phyloP scores from a whole-genome alignment of 352 stramenopile genomes.

The Globisporangium cederbergense region DNA sequence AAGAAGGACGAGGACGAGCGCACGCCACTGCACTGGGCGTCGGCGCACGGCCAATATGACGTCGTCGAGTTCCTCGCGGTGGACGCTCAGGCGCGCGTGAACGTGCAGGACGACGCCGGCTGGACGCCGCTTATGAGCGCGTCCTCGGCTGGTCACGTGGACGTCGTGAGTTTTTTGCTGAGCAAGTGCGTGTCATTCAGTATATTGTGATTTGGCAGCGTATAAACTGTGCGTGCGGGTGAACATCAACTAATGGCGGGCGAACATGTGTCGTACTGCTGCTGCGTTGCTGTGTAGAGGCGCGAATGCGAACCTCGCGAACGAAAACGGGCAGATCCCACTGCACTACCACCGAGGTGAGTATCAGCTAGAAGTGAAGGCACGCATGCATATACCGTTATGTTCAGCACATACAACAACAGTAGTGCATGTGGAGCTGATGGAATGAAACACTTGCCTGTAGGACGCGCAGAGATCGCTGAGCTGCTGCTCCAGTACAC shows the following conservation, averaged over 20 bases:
- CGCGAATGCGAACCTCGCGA: slow-evolving; percentile 59
- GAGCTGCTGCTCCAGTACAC: slow-evolving; percentile 72
- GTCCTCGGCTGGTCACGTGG: slow-evolving; percentile 51
- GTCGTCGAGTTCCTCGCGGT: slow-evolving; percentile 58
- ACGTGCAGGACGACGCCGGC: slow-evolving; percentile 68
- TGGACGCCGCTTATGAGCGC: slow-evolving; percentile 82
- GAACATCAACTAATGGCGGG: not conserved
- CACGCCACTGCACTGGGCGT: slow-evolving; percentile 68
- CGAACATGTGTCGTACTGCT: slow-evolving; percentile 9
- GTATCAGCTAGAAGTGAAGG: not conserved
- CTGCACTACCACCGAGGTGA: slow-evolving; percentile 75
- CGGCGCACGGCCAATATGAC: slow-evolving; percentile 39
- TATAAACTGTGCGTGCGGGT: slow-evolving; percentile 21
- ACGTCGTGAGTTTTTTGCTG: slow-evolving; percentile 52
- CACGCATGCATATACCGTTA: not conserved
- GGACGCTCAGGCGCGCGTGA: slow-evolving; percentile 31
- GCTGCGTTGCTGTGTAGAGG: slow-evolving; percentile 28
- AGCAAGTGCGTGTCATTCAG: slow-evolving; percentile 33
- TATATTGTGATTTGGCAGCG: not conserved
- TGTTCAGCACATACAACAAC: too few relatives aligned
- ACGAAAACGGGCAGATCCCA: slow-evolving; percentile 69
- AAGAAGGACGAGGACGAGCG: slow-evolving; percentile 69
- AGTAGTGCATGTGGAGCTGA: too few relatives aligned
- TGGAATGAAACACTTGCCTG: too few relatives aligned
- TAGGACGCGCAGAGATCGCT: slow-evolving; percentile 59